Percentiles rank a stretch among this genome's conserved stretches.
Conservation (phyloP, 176 grass and related monocot species). For the Eragrostis curvula region DNA sequence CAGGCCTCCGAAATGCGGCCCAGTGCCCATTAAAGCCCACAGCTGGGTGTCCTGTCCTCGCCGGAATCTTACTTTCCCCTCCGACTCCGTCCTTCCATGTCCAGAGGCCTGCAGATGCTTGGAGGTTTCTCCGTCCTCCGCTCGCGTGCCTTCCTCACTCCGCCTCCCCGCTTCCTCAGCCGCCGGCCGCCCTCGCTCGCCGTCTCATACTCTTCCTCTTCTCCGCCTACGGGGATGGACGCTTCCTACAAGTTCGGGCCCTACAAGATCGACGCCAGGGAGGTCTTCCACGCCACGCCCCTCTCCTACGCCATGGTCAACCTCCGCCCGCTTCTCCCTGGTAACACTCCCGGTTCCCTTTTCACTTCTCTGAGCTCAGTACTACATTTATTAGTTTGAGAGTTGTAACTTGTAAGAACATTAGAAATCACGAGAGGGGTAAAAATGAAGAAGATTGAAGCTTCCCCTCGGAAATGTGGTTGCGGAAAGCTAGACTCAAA, state of each 20-base stretch:
- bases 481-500: neutral
- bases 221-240: slow-evolving; percentile 26
- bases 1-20: neutral
- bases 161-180: slow-evolving; percentile 27
- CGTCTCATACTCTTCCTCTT: neutral
- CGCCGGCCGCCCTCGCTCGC: neutral
- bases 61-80: neutral
- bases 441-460: neutral
- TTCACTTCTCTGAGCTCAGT: neutral
- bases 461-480: neutral
- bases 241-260: slow-evolving; percentile 66
- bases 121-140: neutral
- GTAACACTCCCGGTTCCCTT: neutral
- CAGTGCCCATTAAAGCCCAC: neutral
- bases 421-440: neutral
- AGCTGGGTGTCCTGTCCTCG: neutral
- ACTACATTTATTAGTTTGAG: neutral
- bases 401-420: too few species aligned
- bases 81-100: neutral
- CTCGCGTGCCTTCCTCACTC: slow-evolving; percentile 16
- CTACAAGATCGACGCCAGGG: slow-evolving; percentile 73
- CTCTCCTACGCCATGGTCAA: slow-evolving; percentile 94
- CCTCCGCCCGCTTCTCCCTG: slow-evolving; percentile 69
- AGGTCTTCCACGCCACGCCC: slow-evolving; percentile 82
- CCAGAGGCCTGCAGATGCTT: neutral